Evolutionary conservation across 768 basidiomycete genomes (phyloP).

Genomic region (Lactarius sanguifluus): DNA sequence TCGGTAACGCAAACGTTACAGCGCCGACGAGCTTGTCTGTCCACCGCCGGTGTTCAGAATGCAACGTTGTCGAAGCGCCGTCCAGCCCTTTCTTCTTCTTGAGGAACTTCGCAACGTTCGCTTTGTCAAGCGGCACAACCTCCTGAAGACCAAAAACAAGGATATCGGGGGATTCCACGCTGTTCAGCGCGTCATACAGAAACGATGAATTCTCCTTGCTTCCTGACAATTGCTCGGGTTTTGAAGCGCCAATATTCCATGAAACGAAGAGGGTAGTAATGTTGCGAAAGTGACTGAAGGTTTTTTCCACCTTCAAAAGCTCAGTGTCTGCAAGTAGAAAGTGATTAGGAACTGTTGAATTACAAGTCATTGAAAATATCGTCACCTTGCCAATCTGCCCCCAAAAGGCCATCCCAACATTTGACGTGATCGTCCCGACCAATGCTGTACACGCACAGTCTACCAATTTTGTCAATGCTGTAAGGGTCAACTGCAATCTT

Average conservation of each 20-base stretch:
- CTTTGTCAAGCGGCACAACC: constrained; percentile 93
- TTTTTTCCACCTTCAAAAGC: constrained; percentile 67
- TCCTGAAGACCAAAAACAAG: constrained; percentile 96
- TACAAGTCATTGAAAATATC: constrained; percentile 21
- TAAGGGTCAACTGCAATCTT: constrained; percentile 68
- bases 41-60: constrained; percentile 86
- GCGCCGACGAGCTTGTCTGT: constrained; percentile 73
- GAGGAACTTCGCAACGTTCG: constrained; percentile 89
- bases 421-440: constrained; percentile 71
- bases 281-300: constrained; percentile 78
- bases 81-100: constrained; percentile 65
- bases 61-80: constrained; percentile 77
- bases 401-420: constrained; percentile 90
- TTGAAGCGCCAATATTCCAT: constrained; percentile 91
- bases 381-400: constrained; percentile 84
- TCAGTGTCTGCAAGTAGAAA: constrained; percentile 57
- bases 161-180: constrained; percentile 79
- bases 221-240: constrained; percentile 69
- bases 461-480: constrained; percentile 66
- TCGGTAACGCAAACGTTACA: constrained; percentile 68
- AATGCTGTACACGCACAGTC: constrained; percentile 70
- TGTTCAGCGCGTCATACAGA: constrained; percentile 71
- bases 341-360: constrained; percentile 2
- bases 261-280: constrained; percentile 78
- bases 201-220: constrained; percentile 75